phyloP scores from a whole-genome alignment of 345 rosid genomes.

The Populus alba region DNA sequence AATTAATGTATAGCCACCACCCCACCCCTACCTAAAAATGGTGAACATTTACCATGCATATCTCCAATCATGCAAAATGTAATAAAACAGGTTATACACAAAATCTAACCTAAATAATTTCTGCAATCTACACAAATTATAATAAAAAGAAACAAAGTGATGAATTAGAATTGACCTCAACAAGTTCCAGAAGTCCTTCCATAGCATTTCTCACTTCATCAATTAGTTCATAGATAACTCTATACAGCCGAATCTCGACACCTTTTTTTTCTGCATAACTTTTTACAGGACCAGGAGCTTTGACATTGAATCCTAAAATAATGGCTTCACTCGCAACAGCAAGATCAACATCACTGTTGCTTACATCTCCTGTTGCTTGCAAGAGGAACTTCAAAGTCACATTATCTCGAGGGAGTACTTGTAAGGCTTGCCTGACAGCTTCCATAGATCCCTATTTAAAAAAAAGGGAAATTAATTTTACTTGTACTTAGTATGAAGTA shows the following conservation, averaged over 20 bases:
- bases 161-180: slow-evolving; percentile 58
- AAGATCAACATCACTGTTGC: slow-evolving; percentile 87
- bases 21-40: background rate
- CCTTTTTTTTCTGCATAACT: slow-evolving; percentile 82
- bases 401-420: slow-evolving; percentile 84
- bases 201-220: slow-evolving; percentile 90
- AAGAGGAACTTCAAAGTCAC: slow-evolving; percentile 85
- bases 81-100: background rate
- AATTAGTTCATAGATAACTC: slow-evolving; percentile 90
- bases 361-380: slow-evolving; percentile 91
- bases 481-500: background rate
- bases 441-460: slow-evolving; percentile 84
- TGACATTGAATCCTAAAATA: slow-evolving; percentile 84
- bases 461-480: slow-evolving; percentile 21
- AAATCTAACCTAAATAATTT: background rate
- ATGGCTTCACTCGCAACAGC: slow-evolving; percentile 85
- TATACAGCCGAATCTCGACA: slow-evolving; percentile 88
- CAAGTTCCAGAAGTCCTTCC: slow-evolving; percentile 94
- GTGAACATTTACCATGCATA: background rate
- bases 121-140: background rate
- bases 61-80: background rate
- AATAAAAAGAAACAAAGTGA: background rate
- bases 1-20: background rate
- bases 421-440: slow-evolving; percentile 91
- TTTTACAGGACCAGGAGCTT: slow-evolving; percentile 71